Conservation (phyloP, 495 filamentous ascomycete species). For the Aspergillus mulundensis region DNA sequence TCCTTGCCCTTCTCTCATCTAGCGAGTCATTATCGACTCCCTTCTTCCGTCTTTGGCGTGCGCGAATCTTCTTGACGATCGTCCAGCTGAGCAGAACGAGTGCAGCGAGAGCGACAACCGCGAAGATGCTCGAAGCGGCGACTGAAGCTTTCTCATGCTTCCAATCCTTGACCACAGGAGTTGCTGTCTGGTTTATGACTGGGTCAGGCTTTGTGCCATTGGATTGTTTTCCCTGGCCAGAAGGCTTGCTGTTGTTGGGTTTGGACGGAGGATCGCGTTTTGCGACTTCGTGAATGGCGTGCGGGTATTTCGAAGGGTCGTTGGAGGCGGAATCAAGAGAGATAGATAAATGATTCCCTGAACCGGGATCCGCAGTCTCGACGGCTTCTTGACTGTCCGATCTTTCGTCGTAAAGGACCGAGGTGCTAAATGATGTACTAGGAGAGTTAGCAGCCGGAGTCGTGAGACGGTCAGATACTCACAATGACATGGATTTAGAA, state of each 20-base stretch:
- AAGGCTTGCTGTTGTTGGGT: neutral
- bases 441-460: neutral
- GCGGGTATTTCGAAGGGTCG: neutral
- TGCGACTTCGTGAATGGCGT: neutral
- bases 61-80: conserved; percentile 13
- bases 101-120: conserved; percentile 9
- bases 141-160: conserved; percentile 22
- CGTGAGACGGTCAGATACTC: neutral
- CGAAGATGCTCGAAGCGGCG: conserved; percentile 18
- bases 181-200: conserved; percentile 1
- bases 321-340: neutral
- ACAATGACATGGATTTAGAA: conserved; percentile 4
- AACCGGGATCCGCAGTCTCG: neutral
- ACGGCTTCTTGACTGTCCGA: neutral
- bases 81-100: conserved; percentile 15
- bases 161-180: conserved; percentile 10
- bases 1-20: conserved; percentile 1
- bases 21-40: neutral
- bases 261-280: neutral
- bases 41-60: conserved; percentile 9
- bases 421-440: conserved; percentile 8
- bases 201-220: neutral
- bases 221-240: neutral
- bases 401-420: conserved; percentile 1
- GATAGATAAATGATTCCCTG: neutral